phyloP scores from a whole-genome alignment of 331 rosid genomes.

The Phaseolus coccineus region DNA sequence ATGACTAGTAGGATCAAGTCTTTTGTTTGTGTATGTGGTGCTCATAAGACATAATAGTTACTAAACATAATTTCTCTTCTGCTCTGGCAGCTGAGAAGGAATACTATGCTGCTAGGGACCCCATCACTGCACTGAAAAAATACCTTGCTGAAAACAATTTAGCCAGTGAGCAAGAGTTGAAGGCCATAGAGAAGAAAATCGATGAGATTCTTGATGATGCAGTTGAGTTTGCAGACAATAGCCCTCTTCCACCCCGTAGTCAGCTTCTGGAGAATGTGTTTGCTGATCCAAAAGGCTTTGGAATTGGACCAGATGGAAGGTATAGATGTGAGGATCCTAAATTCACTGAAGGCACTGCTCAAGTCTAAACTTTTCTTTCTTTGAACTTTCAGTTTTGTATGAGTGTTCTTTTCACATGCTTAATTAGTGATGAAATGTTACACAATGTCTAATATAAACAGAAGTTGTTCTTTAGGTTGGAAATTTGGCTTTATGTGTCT shows the following conservation, averaged over 20 bases:
- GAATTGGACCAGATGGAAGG: conserved; percentile 93
- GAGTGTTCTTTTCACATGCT: conserved; percentile 50
- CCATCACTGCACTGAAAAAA: conserved; percentile 81
- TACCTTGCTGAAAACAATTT: conserved; percentile 74
- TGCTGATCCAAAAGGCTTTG: conserved; percentile 98
- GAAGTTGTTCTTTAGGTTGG: conserved; percentile 57
- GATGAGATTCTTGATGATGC: conserved; percentile 82
- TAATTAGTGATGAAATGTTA: conserved; percentile 41
- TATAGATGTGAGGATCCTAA: conserved; percentile 99
- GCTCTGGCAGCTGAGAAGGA: conserved; percentile 92
- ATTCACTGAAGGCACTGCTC: conserved; percentile 96
- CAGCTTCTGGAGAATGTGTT: conserved; percentile 97
- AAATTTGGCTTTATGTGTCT: conserved; percentile 40
- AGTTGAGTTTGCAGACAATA: conserved; percentile 87
- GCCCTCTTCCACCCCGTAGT: conserved; percentile 83
- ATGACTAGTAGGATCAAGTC: not conserved
- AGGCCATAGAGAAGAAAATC: conserved; percentile 79
- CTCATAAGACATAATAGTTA: conserved; percentile 19
- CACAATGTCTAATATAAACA: conserved; percentile 50
- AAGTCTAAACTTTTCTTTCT: conserved; percentile 59
- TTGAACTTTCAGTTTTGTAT: conserved; percentile 47
- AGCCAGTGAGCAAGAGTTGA: conserved; percentile 79
- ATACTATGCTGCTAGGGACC: conserved; percentile 89
- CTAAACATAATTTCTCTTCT: conserved; percentile 31
- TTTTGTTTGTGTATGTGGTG: conserved; percentile 4